A percentile compares a stretch with the other conserved stretches of the same genome.
Conservation (phyloP, 331 rosid species). For the Quercus lobata region DNA sequence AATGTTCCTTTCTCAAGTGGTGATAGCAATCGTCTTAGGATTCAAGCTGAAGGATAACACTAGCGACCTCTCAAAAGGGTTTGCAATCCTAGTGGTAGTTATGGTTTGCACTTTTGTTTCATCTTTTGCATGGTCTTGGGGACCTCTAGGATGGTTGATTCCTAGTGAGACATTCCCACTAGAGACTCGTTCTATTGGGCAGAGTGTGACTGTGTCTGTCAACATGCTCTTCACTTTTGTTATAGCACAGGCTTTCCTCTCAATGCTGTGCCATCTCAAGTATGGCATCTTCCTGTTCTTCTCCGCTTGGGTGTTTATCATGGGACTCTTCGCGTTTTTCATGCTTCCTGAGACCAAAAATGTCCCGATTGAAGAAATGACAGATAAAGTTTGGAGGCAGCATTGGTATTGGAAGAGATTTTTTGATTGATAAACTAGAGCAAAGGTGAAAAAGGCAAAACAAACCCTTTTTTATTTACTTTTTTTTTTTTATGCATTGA, state of each 20-base stretch:
- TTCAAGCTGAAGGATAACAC: conserved; percentile 42
- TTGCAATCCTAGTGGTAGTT: conserved; percentile 52
- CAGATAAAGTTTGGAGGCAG: conserved; percentile 57
- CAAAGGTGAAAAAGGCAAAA: background rate
- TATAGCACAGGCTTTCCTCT: conserved; percentile 59
- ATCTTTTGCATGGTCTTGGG: conserved; percentile 84
- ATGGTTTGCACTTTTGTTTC: conserved; percentile 66
- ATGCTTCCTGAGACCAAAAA: conserved; percentile 67
- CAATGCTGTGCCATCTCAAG: conserved; percentile 64
- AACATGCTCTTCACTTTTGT: conserved; percentile 67
- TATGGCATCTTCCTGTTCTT: conserved; percentile 73
- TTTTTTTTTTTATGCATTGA: too few species aligned
- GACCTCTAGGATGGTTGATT: conserved; percentile 74
- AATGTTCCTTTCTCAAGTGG: conserved; percentile 63
- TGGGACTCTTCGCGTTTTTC: conserved; percentile 47
- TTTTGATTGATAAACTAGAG: conserved; percentile 7
- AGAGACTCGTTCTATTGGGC: conserved; percentile 67
- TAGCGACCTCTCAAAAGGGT: conserved; percentile 29
- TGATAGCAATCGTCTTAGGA: conserved; percentile 46
- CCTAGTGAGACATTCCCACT: conserved; percentile 74
- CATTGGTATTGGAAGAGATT: conserved; percentile 80
- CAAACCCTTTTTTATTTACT: too few species aligned
- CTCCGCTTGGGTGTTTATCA: conserved; percentile 52
- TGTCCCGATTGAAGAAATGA: conserved; percentile 70
- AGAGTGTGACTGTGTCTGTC: conserved; percentile 54